Conservation (phyloP, 108 stramenopile genomes). For the Schizochytrium sp. region DNA sequence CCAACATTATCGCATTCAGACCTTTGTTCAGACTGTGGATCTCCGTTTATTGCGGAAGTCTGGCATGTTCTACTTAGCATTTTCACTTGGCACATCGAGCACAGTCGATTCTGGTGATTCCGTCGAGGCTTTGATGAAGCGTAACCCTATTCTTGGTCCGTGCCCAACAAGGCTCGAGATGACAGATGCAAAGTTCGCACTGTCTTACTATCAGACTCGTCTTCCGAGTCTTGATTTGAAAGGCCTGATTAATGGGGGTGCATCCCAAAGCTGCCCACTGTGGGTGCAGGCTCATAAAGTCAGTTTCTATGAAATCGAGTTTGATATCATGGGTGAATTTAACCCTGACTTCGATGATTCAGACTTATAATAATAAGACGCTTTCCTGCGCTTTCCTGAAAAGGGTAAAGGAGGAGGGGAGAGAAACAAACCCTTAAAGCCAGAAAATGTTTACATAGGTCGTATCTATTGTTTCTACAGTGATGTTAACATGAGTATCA, state of each 20-base stretch:
- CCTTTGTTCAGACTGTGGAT: background rate
- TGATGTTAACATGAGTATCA: too few species aligned
- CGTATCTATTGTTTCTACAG: background rate
- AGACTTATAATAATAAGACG: background rate
- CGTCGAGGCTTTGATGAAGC: conserved; percentile 31
- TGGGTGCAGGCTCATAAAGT: conserved; percentile 23
- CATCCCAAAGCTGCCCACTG: background rate
- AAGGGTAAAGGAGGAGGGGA: background rate
- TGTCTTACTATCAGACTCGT: background rate
- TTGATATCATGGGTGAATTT: conserved; percentile 2
- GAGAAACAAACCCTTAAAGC: too few species aligned
- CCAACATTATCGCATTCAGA: background rate
- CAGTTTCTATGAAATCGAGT: background rate
- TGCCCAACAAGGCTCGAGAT: conserved; percentile 1
- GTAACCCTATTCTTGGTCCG: background rate
- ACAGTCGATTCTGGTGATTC: background rate
- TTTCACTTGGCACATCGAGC: background rate
- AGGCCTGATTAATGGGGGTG: background rate
- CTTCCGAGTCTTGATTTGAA: background rate
- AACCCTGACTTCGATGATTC: background rate
- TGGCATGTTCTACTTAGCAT: background rate
- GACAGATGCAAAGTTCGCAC: background rate
- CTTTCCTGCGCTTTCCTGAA: background rate
- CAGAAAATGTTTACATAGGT: background rate
- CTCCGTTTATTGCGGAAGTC: background rate